phyloP scores from a whole-genome alignment of 331 rosid genomes.

The Acacia concinna region DNA sequence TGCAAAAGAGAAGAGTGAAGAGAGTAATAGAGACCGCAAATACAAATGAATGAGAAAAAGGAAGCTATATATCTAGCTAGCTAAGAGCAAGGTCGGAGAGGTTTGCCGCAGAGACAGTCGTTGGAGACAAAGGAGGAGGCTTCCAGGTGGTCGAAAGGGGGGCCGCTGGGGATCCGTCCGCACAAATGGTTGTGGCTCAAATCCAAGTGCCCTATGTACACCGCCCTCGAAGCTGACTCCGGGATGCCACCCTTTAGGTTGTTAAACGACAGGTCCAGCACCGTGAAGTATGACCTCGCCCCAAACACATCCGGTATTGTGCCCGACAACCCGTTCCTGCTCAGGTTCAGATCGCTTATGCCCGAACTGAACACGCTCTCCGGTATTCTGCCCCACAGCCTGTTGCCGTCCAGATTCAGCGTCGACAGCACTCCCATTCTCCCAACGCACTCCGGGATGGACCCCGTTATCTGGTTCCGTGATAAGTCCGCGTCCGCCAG shows the following conservation, averaged over 20 bases:
- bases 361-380: conserved; percentile 53
- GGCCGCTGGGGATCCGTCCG: conserved; percentile 73
- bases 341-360: conserved; percentile 69
- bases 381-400: conserved; percentile 58
- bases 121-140: conserved; percentile 80
- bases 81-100: conserved; percentile 64
- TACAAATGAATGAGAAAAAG: too few relatives aligned
- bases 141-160: conserved; percentile 88
- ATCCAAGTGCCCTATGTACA: conserved; percentile 85
- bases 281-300: conserved; percentile 69
- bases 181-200: conserved; percentile 91
- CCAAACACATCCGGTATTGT: conserved; percentile 61
- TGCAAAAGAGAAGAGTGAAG: not conserved
- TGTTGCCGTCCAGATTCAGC: conserved; percentile 66
- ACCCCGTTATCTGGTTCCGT: conserved; percentile 56
- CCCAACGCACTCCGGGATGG: conserved; percentile 63
- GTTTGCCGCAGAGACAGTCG: conserved; percentile 90
- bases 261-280: conserved; percentile 69
- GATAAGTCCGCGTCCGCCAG: conserved; percentile 90
- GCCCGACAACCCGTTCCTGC: conserved; percentile 58
- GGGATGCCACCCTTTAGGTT: conserved; percentile 65
- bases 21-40: not conserved
- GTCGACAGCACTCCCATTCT: conserved; percentile 83
- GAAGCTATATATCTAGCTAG: too few relatives aligned
- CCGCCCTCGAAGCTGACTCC: conserved; percentile 50